Evolutionary conservation across 306 rosid genomes (phyloP), one percentile per base, ranked within the genome.

Genomic region (Fagus sylvatica): DNA sequence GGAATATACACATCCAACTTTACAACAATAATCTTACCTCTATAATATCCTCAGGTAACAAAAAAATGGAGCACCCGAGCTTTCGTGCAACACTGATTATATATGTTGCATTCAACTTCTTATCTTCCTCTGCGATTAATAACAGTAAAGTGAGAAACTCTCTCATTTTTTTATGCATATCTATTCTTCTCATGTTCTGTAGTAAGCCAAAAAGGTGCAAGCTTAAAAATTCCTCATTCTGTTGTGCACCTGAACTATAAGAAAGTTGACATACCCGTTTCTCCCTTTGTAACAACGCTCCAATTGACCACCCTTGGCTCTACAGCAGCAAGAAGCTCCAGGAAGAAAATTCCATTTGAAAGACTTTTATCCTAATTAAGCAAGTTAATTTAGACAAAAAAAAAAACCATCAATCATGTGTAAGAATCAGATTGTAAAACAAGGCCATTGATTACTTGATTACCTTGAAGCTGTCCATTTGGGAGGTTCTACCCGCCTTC

Each of bases 251-350:
- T 37, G 33, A 65, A 37, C 32, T 9, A 46, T 48, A 71, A 40
- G 53, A 68, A 78, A 76, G 66, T 69, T 76, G 76, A 62, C 88
- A 40, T 83, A 93, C 98, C 99, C 68, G 91, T 95, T 78, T 95
- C 99, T 78, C 99, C 99, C 80, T 86, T 89, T 8, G 99, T 95
- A 68, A 93, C 98, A 73, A 95, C 91, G 80, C 89, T 90, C 99
- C 99, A 95, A 76, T 95, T 95, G 72, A 95, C 98, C 87, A 95
- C 99, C 86, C 99, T 91, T 72, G 99, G 86, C 90, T 95, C 99
- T 81, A 93, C 98, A 59, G 98, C 81, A 80, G 93, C 89, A 83
- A 95, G 90, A 86, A 95, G 99, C 81, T 95, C 99, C 3, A 95
- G 99, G 88, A 91, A 93, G 93, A 95, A 95, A 71, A 95, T 59